Percentiles rank a stretch among this genome's conserved stretches.
Conservation (phyloP, 495 filamentous ascomycete genomes). For the Letharia columbiana region DNA sequence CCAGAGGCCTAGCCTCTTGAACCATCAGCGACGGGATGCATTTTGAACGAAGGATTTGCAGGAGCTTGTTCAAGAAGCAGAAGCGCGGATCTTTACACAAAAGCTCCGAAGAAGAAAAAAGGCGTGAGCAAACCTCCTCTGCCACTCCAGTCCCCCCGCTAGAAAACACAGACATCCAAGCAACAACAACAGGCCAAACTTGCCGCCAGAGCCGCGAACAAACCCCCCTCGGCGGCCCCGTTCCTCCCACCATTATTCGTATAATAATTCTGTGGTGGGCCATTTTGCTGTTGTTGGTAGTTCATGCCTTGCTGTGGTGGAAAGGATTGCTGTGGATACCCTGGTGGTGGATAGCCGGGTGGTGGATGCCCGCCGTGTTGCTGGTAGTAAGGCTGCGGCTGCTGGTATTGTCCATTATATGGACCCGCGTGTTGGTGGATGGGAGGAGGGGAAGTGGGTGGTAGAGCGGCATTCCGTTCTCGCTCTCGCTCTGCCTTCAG, state of each 20-base stretch:
- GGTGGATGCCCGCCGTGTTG: constrained; percentile 7
- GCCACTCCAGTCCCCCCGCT: background rate
- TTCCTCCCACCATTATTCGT: constrained; percentile 15
- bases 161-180: constrained; percentile 31
- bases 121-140: too few relatives aligned
- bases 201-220: constrained; percentile 29
- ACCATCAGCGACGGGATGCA: too few relatives aligned
- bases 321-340: background rate
- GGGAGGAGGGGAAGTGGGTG: constrained; percentile 18
- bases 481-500: background rate
- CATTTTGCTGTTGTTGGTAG: constrained; percentile 18
- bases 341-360: background rate
- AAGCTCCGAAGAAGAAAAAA: too few relatives aligned
- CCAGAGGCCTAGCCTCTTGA: too few relatives aligned
- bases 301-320: constrained; percentile 22
- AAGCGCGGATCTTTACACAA: too few relatives aligned
- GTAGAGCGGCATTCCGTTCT: background rate
- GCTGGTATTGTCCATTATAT: constrained; percentile 4
- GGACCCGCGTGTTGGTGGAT: constrained; percentile 19
- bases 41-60: too few relatives aligned
- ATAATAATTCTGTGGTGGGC: constrained; percentile 23
- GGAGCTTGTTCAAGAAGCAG: too few relatives aligned
- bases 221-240: constrained; percentile 22
- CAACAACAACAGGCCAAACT: constrained; percentile 35
- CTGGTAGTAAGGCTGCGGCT: constrained; percentile 13